Evolutionary conservation across 1,284 basidiomycete genomes (phyloP), one percentile per base, ranked within the genome.

Genomic region (Puccinia hordei): DNA sequence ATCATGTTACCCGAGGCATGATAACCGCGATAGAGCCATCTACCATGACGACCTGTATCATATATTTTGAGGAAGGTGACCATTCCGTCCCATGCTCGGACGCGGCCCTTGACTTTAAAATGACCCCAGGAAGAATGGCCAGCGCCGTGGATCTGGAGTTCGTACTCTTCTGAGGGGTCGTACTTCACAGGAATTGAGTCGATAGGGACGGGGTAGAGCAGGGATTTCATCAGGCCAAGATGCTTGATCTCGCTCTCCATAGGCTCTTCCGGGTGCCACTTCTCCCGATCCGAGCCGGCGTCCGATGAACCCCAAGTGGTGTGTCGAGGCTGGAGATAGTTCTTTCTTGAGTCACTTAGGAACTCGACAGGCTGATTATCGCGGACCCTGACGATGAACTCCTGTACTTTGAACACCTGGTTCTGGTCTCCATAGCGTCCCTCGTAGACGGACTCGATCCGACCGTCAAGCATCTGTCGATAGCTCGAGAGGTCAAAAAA

Each of bases 91-190:
- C 84, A 85, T 35, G 81, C 82, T 22, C 84, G 68, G 0, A 85
- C 82, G 2, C 84, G 72, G 22, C 84, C 84, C 24, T 83, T 83
- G 1, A 85, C 82, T 15, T 83, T 82, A 51, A 84, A 85, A 33
- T 82, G 79, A 6, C 84, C 84, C 84, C 84, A 85, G n/a, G 84
- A 84, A 4, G 84, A 85, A 80, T 85, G 84, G 4, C 84, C 84
- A 19, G 41, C 44, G 30, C 61, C 68, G 33, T 57, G 68, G 38
- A 73, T 59, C n/a, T 65, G 76, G 33, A 68, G 41, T 33, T 57
- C 65, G 46, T 69, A 65, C 53, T 57, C 22, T 15, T 61, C 76
- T 27, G 33, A 49, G 15, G 66, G 27, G 33, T 66, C 51, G 27
- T 55, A 77, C 13, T 49, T 8, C 49, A 66, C 63, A 0, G 44